Evolutionary conservation across 768 basidiomycete genomes (phyloP), one percentile per base, ranked within the genome.

Genomic region (Hysterangium stoloniferum): DNA sequence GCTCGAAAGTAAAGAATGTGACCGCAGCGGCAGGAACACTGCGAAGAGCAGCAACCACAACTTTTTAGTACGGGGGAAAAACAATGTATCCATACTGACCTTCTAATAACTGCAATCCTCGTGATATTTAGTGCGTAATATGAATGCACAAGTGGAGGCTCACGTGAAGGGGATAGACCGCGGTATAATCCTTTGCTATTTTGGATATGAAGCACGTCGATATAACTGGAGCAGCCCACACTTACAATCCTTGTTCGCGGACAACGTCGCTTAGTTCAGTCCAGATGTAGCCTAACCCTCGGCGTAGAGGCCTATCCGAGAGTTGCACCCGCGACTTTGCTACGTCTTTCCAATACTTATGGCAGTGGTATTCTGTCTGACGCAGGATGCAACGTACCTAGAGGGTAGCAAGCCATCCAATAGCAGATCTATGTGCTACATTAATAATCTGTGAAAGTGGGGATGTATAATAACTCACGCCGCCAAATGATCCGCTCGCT

Each of bases 321-420:
- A 94, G 74, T 59, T 97, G 94, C 8, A 96, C 73, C 31, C 91
- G 80, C 4, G 90, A 93, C 69, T 97, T 97, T 28, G 94, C 78
- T 4, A 96, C 88, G 56, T 97, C 93, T 86, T 32, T 19, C 17
- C 6, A 22, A 42, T n/a, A 42, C 25, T 31, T 15, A 6, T 41
- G 17, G n/a, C 22, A 20, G 29, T 5, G 41, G 6, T 11, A 17
- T 45, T 31, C 44, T 44, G 22, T 24, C 37, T 22, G 25, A 33
- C 17, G 22, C 25, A 29, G 31, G 12, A 9, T 15, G 28, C 7
- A 31, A 4, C 8, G 32, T 15, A 45, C 35, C 86, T 4, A 95
- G 71, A 0, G 92, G 95, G 64, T 95, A 97, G 61, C 85, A 93
- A 1, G 89, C 78, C 1, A 96, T 72, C 96, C 96, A 99, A 61